Evolutionary conservation across 305 asterid species (phyloP).

Genomic region (Fraxinus floribunda): DNA sequence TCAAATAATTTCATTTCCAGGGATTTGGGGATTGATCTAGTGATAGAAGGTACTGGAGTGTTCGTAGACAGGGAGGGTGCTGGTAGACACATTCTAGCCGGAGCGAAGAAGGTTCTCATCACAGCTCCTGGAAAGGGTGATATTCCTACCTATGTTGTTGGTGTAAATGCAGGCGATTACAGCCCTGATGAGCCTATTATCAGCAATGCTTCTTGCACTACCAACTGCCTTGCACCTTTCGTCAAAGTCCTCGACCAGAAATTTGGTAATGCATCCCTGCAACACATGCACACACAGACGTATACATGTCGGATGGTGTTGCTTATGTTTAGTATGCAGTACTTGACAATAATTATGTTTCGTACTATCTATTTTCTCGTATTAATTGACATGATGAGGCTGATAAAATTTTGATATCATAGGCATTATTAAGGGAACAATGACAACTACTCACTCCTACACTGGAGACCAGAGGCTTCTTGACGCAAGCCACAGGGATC

Average conservation of each 20-base stretch:
- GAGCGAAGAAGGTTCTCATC: slow-evolving; percentile 91
- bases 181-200: slow-evolving; percentile 60
- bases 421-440: slow-evolving; percentile 94
- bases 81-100: slow-evolving; percentile 81
- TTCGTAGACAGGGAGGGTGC: slow-evolving; percentile 92
- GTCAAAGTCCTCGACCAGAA: slow-evolving; percentile 92
- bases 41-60: slow-evolving; percentile 92
- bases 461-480: slow-evolving; percentile 97
- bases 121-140: slow-evolving; percentile 97
- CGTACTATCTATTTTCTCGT: neutral
- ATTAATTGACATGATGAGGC: neutral
- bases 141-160: slow-evolving; percentile 87
- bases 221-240: slow-evolving; percentile 94
- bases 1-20: slow-evolving; percentile 29
- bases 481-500: slow-evolving; percentile 94
- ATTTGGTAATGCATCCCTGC: slow-evolving; percentile 50
- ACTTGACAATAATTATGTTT: neutral
- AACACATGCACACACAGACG: neutral
- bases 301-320: neutral
- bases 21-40: slow-evolving; percentile 72
- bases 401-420: neutral
- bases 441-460: slow-evolving; percentile 99
- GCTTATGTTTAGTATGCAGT: neutral
- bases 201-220: slow-evolving; percentile 96
- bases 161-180: slow-evolving; percentile 82